These are phyloP conservation scores for Alternaria solani DNA, from an alignment of 2,329 filamentous ascomycete species.

Conservation along the genomic window DNA sequence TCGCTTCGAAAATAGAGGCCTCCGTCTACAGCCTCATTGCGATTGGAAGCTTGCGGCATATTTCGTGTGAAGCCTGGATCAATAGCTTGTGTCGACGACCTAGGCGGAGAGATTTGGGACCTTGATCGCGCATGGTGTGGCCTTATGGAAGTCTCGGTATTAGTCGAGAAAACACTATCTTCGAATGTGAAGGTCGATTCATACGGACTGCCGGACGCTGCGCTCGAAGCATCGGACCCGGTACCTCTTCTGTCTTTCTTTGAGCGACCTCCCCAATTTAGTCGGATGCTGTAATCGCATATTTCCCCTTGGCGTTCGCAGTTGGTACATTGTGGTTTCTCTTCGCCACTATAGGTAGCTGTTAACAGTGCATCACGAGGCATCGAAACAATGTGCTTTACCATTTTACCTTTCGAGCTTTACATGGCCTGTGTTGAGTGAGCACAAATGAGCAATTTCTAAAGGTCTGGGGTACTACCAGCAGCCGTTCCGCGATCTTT, in stretches of 20 bases:
- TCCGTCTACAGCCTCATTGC: slow-evolving; percentile 24
- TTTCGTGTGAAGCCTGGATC: slow-evolving; percentile 39
- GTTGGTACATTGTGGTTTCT: slow-evolving; percentile 75
- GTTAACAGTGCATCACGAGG: slow-evolving; percentile 11
- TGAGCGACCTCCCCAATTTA: slow-evolving; percentile 80
- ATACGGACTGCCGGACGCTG: slow-evolving; percentile 39
- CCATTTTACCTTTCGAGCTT: slow-evolving; percentile 81
- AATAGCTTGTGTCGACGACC: slow-evolving; percentile 29
- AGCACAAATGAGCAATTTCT: not conserved
- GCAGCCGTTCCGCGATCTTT: slow-evolving; percentile 72
- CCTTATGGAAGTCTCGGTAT: slow-evolving; percentile 24
- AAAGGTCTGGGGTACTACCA: slow-evolving; percentile 57
- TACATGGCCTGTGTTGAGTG: slow-evolving; percentile 71
- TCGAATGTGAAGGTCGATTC: slow-evolving; percentile 41
- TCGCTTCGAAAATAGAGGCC: slow-evolving; percentile 20
- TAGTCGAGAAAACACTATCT: slow-evolving; percentile 30
- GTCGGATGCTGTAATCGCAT: slow-evolving; percentile 81
- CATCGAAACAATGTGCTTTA: slow-evolving; percentile 37
- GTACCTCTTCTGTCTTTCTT: slow-evolving; percentile 62
- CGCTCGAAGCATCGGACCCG: slow-evolving; percentile 35
- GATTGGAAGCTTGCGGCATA: slow-evolving; percentile 21
- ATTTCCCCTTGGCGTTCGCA: slow-evolving; percentile 75
- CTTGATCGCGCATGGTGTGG: slow-evolving; percentile 35
- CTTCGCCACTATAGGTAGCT: slow-evolving; percentile 66
- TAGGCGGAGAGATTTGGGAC: slow-evolving; percentile 34